phyloP scores from a whole-genome alignment of 2,329 filamentous ascomycete genomes.

The Botrytis fragariae region DNA sequence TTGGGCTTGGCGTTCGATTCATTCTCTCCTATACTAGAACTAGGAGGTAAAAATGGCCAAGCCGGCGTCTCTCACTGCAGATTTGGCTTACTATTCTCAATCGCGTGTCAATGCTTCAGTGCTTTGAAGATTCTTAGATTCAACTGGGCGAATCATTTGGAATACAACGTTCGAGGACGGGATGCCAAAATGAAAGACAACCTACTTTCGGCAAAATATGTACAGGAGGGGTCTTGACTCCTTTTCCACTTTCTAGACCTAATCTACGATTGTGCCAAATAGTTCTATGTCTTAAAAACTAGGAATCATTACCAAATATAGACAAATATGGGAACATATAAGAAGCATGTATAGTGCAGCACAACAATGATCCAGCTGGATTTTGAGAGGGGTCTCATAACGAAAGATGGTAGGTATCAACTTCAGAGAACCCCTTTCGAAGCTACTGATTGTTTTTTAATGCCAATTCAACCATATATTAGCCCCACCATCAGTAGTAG shows the following conservation, averaged over 20 bases:
- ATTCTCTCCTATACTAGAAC: slow-evolving; percentile 7
- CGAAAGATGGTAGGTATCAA: not conserved
- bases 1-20: slow-evolving; percentile 27
- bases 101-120: not conserved
- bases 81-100: not conserved
- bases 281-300: not conserved
- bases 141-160: not conserved
- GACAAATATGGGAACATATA: not conserved
- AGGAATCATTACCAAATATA: not conserved
- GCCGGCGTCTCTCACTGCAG: not conserved
- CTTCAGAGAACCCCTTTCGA: not conserved
- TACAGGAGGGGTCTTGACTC: not conserved
- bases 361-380: not conserved
- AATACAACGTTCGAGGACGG: not conserved
- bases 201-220: not conserved
- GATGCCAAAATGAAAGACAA: not conserved
- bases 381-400: not conserved
- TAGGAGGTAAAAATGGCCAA: slow-evolving; percentile 5
- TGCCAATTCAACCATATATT: not conserved
- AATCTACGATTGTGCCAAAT: not conserved
- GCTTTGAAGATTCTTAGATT: not conserved
- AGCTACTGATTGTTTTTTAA: not conserved
- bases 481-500: not conserved
- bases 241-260: not conserved
- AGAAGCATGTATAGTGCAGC: not conserved